Base-by-base conservation (phyloP, 805 yeast species). In the Candida insectorum region DNA sequence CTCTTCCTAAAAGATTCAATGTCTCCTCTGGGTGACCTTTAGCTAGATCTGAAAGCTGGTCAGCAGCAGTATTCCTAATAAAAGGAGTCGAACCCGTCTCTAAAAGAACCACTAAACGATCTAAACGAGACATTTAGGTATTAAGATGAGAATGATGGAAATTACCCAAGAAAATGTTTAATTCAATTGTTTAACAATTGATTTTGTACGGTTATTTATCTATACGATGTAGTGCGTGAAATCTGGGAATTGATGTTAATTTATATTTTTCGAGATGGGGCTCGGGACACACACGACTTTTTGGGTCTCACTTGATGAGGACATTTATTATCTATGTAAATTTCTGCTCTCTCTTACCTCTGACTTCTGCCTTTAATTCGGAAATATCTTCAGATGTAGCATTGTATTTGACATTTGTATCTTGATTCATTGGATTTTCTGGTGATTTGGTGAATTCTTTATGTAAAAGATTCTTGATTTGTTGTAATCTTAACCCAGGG, bases 51-150 rank as follows among this genome's bases (percentile, higher is more conserved):
- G 96, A 86, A 45, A 93, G 69, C 61, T 93, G 99, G 51, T 91
- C 96, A 2, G 97, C 97, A 1, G 98, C 99, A 7, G 96, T 86
- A 52, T 86, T 87, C 45, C 97, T 75, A 27, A 93, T 93, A 54
- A 87, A 84, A 24, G 85, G 85, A 4, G 97, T 87, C 9, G 96
- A 86, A 8, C 98, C 98, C 1, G 97, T 86, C 60, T 94, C 98
- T 44, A 93, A 65, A 26, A 77, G 45, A 39, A 75, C 63, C 40
- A 76, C 80, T 37, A 76, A 68, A 36, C 81, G 62, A 47, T 76
- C 81, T 45, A 75, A 65, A 47, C 81, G 65, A 30, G 72, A 67
- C 71, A 68, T 64, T 28, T 11, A n/a, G n/a, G n/a, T n/a, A n/a
- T n/a, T n/a, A n/a, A 20, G 23, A 20, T 20, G 23, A 12, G 29